Evolutionary conservation across 1,284 basidiomycete species (phyloP).

Genomic region (Pseudozyma pruni): DNA sequence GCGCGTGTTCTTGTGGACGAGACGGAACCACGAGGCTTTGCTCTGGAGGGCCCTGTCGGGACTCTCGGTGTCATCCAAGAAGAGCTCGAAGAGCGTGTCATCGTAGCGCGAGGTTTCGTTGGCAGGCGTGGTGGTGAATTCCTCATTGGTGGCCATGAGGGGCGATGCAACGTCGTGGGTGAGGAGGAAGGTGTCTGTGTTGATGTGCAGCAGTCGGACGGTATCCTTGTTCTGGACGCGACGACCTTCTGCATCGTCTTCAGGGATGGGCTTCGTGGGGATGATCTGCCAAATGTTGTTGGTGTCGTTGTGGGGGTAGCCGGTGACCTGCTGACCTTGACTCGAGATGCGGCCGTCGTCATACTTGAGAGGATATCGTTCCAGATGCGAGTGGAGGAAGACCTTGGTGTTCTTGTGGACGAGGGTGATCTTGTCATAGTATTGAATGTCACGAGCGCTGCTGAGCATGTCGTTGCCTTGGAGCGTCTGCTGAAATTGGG

Average conservation of each 20-base stretch:
- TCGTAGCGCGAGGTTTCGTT: conserved; percentile 68
- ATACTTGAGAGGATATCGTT: conserved; percentile 90
- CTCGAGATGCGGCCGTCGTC: conserved; percentile 95
- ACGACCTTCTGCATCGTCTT: conserved; percentile 77
- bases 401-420: conserved; percentile 92
- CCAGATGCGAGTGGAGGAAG: conserved; percentile 90
- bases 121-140: conserved; percentile 78
- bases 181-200: conserved; percentile 83
- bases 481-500: conserved; percentile 96
- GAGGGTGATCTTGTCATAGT: conserved; percentile 87
- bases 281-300: conserved; percentile 97
- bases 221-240: conserved; percentile 88
- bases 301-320: conserved; percentile 88
- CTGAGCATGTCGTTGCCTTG: conserved; percentile 89
- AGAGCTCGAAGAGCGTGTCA: conserved; percentile 69
- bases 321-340: conserved; percentile 99
- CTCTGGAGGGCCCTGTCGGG: conserved; percentile 38
- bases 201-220: conserved; percentile 87
- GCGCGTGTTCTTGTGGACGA: conserved; percentile 84
- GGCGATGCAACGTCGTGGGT: conserved; percentile 98
- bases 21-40: conserved; percentile 58
- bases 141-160: conserved; percentile 96
- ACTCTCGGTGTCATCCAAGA: conserved; percentile 40
- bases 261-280: conserved; percentile 79
- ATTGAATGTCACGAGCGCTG: conserved; percentile 90